Evolutionary conservation across 305 asterid genomes (phyloP), one percentile per base, ranked within the genome.

Genomic region (Euphrasia arctica): DNA sequence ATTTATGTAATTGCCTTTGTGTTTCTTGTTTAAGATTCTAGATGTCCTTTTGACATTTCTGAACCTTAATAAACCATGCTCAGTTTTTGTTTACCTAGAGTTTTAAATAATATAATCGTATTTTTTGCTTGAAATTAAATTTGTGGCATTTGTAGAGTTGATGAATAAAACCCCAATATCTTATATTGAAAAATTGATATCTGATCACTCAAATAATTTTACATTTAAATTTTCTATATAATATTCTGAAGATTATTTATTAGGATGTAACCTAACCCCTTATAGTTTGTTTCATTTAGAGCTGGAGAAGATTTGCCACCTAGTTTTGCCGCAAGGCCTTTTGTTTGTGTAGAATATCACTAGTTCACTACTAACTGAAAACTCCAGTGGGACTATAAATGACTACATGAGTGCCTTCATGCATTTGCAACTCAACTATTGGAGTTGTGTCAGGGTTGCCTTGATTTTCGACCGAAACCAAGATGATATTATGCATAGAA

Each of bases 161-260:
- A 63, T 9, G 49, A 56, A 31, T 50, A 10, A 39, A 39, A 39
- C 43, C 43, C 18, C 25, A 50, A 25, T 31, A 2, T 50, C 29
- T 49, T 3, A 15, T 32, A 9, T 11, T 4, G 45, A 32, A 41
- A 51, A 50, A 27, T n/a, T 66, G 34, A 42, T 55, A 22, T 4
- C 14, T 52, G 47, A 50, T 63, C 68, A 63, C 49, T 14, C 11
- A 32, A 32, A 13, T 14, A 15, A 41, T 14, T 39, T 32, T 50
- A 60, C 14, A 60, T 39, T 15, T 49, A 39, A 60, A 18, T 2
- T 43, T 62, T 10, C 22, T 25, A 27, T 45, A 43, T 62, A 4
- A 62, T 62, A 11, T 28, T 48, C 29, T 48, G 55, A 25, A 47
- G 27, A 47, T 1, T 11, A 28, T 5, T 13, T 1, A 27, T 13